Evolutionary conservation across 768 basidiomycete genomes (phyloP).

Genomic region (Boletus reticuloceps): DNA sequence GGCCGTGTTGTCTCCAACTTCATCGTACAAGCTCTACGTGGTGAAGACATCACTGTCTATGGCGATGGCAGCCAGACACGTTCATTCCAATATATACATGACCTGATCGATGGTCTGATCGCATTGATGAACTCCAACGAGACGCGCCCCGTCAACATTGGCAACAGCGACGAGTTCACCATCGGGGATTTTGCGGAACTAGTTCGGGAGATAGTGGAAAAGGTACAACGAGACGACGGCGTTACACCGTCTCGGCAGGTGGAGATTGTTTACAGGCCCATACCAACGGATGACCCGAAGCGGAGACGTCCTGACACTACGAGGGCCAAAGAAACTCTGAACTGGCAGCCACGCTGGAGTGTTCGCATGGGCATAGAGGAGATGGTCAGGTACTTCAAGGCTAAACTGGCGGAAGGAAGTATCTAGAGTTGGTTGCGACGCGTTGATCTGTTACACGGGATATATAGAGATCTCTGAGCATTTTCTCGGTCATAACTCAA

Average conservation of each 20-base stretch:
- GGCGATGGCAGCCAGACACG: slow-evolving; percentile 92
- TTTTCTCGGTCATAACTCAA: neutral
- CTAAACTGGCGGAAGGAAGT: slow-evolving; percentile 83
- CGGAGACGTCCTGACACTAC: slow-evolving; percentile 91
- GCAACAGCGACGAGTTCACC: slow-evolving; percentile 93
- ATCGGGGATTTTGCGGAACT: slow-evolving; percentile 92
- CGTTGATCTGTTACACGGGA: neutral
- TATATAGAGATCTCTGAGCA: neutral
- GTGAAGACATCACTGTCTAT: slow-evolving; percentile 96
- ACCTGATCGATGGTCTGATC: slow-evolving; percentile 91
- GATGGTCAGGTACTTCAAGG: slow-evolving; percentile 92
- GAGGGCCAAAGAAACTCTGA: slow-evolving; percentile 76
- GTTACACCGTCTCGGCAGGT: slow-evolving; percentile 48
- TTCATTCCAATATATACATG: slow-evolving; percentile 98
- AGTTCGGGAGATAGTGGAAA: slow-evolving; percentile 89
- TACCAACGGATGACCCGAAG: slow-evolving; percentile 93
- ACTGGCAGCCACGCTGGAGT: slow-evolving; percentile 93
- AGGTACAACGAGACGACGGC: slow-evolving; percentile 86
- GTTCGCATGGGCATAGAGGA: slow-evolving; percentile 93
- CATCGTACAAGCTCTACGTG: slow-evolving; percentile 94
- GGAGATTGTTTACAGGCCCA: slow-evolving; percentile 72
- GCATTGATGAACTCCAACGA: slow-evolving; percentile 94
- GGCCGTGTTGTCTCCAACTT: slow-evolving; percentile 99
- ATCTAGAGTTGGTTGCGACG: slow-evolving; percentile 38
- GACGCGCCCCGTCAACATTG: slow-evolving; percentile 94